Percentiles rank a stretch among this genome's conserved stretches.
Evolutionary conservation across 306 rosid genomes (phyloP).

Genomic region (Pachyrhizus erosus): DNA sequence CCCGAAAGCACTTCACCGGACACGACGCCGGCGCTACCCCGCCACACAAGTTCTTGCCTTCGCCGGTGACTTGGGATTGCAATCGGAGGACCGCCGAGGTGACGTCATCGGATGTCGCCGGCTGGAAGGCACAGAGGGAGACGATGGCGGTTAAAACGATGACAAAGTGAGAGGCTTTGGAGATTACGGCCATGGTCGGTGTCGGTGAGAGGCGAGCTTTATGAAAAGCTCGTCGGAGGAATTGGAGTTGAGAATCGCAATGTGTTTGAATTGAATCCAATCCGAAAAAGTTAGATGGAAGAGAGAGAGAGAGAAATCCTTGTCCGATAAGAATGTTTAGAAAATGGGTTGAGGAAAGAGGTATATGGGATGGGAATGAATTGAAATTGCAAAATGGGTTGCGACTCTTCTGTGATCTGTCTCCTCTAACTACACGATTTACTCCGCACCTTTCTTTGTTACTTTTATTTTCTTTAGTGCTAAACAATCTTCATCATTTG

Average conservation of each 20-base stretch:
- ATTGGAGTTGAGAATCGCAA: no score
- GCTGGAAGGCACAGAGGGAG: slow-evolving; percentile 41
- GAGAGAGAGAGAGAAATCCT: neutral
- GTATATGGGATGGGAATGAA: no score
- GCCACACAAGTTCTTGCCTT: slow-evolving; percentile 49
- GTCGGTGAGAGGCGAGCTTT: slow-evolving; percentile 48
- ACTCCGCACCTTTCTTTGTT: neutral
- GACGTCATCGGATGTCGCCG: slow-evolving; percentile 50
- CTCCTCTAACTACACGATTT: neutral
- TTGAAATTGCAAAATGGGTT: neutral
- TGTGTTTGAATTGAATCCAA: neutral
- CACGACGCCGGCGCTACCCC: slow-evolving; percentile 50
- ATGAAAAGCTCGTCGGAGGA: slow-evolving; percentile 33
- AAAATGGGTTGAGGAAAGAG: neutral
- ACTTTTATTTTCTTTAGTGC: neutral
- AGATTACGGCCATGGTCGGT: slow-evolving; percentile 46
- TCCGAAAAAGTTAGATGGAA: neutral
- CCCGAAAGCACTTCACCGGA: slow-evolving; percentile 79
- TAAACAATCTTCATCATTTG: neutral
- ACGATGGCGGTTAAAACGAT: slow-evolving; percentile 21
- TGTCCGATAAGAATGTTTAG: neutral
- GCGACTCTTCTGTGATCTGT: neutral
- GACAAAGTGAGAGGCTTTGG: slow-evolving; percentile 17
- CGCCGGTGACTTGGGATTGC: slow-evolving; percentile 17
- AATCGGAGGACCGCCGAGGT: no score